Evolutionary conservation across 805 yeast species (phyloP).

Genomic region (Ogataea thermomethanolica): DNA sequence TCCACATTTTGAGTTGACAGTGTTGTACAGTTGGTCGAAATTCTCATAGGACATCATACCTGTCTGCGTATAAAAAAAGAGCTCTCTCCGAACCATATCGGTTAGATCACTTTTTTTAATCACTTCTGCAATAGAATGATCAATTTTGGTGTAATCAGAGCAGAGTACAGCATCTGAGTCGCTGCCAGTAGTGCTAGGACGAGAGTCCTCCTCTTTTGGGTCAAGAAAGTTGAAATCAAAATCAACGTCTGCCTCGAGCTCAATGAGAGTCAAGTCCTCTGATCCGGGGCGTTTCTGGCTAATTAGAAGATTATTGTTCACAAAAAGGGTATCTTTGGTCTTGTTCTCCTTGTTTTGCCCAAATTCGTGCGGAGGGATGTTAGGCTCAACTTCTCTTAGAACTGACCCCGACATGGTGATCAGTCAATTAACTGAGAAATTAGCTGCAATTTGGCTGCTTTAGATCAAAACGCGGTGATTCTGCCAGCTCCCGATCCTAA

Average conservation of each 20-base stretch:
- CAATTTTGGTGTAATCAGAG: slow-evolving; percentile 8
- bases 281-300: slow-evolving; percentile 5
- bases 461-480: slow-evolving; percentile 1
- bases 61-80: slow-evolving; percentile 17
- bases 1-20: slow-evolving; percentile 5
- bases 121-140: slow-evolving; percentile 1
- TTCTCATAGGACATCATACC: slow-evolving; percentile 18
- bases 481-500: not conserved
- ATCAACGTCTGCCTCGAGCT: slow-evolving; percentile 2
- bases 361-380: not conserved
- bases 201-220: slow-evolving; percentile 1
- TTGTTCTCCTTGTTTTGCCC: slow-evolving; percentile 8
- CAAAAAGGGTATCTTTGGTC: slow-evolving; percentile 4
- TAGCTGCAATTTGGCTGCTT: not conserved
- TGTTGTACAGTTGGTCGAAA: slow-evolving; percentile 15
- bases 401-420: slow-evolving; percentile 4
- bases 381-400: not conserved
- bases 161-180: slow-evolving; percentile 2
- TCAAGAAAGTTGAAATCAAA: slow-evolving; percentile 4
- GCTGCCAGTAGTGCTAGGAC: slow-evolving; percentile 8
- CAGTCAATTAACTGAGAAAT: not conserved
- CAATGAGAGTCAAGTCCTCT: slow-evolving; percentile 3
- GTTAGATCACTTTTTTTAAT: slow-evolving; percentile 7
- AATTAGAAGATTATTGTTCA: slow-evolving; percentile 3
- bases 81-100: slow-evolving; percentile 15